Evolutionary conservation across 257 asterid species (phyloP).

Genomic region (Solanum bulbocastanum): DNA sequence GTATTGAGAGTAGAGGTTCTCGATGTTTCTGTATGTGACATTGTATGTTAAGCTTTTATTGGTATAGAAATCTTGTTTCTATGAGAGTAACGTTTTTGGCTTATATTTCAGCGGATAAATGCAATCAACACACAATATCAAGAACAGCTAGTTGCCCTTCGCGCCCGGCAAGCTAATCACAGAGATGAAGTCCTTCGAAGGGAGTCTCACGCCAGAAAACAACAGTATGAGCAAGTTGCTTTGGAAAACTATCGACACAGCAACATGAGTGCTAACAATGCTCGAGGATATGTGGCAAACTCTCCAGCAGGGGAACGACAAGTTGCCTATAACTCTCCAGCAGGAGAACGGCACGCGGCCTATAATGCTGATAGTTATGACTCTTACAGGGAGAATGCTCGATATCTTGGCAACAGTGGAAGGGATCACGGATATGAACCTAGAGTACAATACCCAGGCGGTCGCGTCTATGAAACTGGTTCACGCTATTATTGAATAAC

Average conservation of each 20-base stretch:
- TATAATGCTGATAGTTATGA: conserved; percentile 44
- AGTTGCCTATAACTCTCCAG: conserved; percentile 26
- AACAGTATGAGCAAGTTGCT: conserved; percentile 54
- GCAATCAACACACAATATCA: conserved; percentile 49
- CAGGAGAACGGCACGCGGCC: conserved; percentile 35
- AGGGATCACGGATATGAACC: conserved; percentile 51
- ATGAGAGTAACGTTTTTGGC: not conserved
- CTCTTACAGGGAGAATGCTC: conserved; percentile 41
- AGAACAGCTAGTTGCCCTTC: conserved; percentile 54
- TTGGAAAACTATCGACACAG: conserved; percentile 37
- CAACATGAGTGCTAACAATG: conserved; percentile 25
- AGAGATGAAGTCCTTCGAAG: conserved; percentile 55
- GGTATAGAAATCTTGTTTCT: not conserved
- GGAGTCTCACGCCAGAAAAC: conserved; percentile 61
- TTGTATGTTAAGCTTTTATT: not conserved
- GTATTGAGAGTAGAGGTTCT: not conserved
- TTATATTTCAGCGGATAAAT: conserved; percentile 40
- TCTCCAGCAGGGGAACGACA: conserved; percentile 24
- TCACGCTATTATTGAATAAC: conserved; percentile 36
- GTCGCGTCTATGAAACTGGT: conserved; percentile 50
- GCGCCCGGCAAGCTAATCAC: conserved; percentile 46
- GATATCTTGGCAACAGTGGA: conserved; percentile 30
- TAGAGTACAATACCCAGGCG: conserved; percentile 54
- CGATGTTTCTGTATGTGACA: not conserved
- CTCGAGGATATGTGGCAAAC: conserved; percentile 29